Base-by-base conservation (phyloP, 192 early-diverging fungal genomes). In the Coemansia umbellata region DNA sequence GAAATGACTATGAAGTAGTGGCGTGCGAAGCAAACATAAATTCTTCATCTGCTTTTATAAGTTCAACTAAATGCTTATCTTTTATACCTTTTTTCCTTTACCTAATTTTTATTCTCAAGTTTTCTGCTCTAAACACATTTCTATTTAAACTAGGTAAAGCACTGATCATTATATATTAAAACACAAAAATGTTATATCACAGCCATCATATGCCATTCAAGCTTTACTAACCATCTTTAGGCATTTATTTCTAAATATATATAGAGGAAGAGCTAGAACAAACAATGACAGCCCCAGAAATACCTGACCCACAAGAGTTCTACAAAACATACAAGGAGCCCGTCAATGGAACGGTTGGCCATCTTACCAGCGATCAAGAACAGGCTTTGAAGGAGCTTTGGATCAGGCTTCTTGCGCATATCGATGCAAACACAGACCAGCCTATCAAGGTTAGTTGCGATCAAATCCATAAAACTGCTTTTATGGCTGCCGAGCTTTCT, bases 321-420 rank as follows among this genome's bases (percentile, higher is more conserved):
- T 74, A 74, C 60, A 55, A 60, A 52, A 41, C 11, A 31, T 45
- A 56, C 5, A 31, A 19, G 8, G 50, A 37, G 42, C 42, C 35
- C 8, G 45, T 32, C 31, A 33, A 14, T 41, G 71, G 71, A 1
- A 63, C 47, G 0, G 52, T 63, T 9, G 64, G 64, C 1, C 24
- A 58, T 48, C 55, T 74, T 28, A 58, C 60, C 17, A 37, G 24
- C 11, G n/a, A 13, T 26, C 64, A 74, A 31, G 50, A 68, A 44
- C 24, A 47, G 31, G 58, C 45, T 21, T 65, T 74, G 15, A 63
- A 53, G 53, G 47, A 58, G 8, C 35, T 74, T 47, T 74, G 72
- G 72, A 14, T 21, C 52, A 67, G 54, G 59, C 11, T 63, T 3
- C 33, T 68, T 2, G 37, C 42, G 17, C 60, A 74, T 37, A 49